phyloP scores from a whole-genome alignment of 495 filamentous ascomycete genomes.

The Neurospora sp. region DNA sequence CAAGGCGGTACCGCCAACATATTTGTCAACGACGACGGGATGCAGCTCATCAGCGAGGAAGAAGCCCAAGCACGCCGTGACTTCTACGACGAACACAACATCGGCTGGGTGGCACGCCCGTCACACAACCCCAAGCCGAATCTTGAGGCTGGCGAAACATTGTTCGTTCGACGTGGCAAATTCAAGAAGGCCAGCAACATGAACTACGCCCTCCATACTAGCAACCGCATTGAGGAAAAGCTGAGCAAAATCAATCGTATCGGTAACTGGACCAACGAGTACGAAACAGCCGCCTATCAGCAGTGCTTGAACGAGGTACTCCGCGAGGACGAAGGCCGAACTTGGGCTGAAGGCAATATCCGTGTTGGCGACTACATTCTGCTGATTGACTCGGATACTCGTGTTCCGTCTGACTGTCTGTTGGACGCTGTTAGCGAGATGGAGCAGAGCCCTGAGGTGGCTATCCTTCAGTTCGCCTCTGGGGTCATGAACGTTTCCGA shows the following conservation, averaged over 20 bases:
- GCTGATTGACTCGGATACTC: constrained; percentile 57
- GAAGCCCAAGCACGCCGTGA: constrained; percentile 48
- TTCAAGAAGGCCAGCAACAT: constrained; percentile 72
- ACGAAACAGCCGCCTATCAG: constrained; percentile 43
- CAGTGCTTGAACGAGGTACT: constrained; percentile 42
- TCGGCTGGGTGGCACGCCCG: constrained; percentile 52
- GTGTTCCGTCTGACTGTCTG: constrained; percentile 56
- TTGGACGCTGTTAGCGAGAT: constrained; percentile 62
- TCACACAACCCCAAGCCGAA: constrained; percentile 43
- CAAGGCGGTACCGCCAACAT: constrained; percentile 63
- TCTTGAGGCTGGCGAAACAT: constrained; percentile 19
- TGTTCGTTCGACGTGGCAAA: constrained; percentile 52
- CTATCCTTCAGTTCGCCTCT: constrained; percentile 56
- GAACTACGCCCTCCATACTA: constrained; percentile 55
- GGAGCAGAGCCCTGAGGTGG: constrained; percentile 60
- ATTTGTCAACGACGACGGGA: constrained; percentile 62
- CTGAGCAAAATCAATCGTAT: constrained; percentile 32
- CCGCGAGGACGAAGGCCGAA: constrained; percentile 46
- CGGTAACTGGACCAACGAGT: constrained; percentile 37
- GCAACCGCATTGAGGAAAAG: constrained; percentile 50
- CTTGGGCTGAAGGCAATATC: constrained; percentile 61
- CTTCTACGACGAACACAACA: constrained; percentile 55
- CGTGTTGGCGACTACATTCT: constrained; percentile 64
- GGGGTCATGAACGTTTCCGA: constrained; percentile 61
- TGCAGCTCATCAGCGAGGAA: constrained; percentile 48